Conservation (phyloP, 2,329 filamentous ascomycete species). For the Aspergillus arachidicola region DNA sequence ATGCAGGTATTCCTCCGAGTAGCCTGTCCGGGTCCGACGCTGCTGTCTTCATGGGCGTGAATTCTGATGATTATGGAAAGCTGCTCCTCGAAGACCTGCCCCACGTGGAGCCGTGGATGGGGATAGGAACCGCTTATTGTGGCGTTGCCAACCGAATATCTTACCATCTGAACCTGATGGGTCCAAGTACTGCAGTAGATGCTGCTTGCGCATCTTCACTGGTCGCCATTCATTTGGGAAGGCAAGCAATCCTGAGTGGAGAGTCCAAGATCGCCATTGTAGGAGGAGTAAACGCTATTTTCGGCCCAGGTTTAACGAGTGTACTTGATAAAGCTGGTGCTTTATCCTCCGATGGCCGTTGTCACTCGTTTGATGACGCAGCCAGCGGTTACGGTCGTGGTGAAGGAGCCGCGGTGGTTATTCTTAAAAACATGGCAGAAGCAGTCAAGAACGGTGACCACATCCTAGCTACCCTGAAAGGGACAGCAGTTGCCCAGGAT, state of each 20-base stretch:
- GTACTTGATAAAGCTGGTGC: constrained; percentile 33
- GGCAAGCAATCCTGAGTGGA: constrained; percentile 15
- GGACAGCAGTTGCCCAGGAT: constrained; percentile 35
- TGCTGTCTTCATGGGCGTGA: constrained; percentile 35
- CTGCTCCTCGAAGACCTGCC: constrained; percentile 42
- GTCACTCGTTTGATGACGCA: constrained; percentile 35
- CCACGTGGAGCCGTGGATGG: constrained; percentile 42
- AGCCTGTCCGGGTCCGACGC: constrained; percentile 30
- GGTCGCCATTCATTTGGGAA: constrained; percentile 25
- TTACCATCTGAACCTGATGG: constrained; percentile 27
- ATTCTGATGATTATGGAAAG: constrained; percentile 41
- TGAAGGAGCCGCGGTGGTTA: constrained; percentile 33
- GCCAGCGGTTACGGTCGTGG: constrained; percentile 35
- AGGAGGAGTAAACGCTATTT: constrained; percentile 38
- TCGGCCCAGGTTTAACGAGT: constrained; percentile 34
- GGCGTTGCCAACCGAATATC: constrained; percentile 34
- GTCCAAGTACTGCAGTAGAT: constrained; percentile 26
- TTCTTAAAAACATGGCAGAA: constrained; percentile 31
- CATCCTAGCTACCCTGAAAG: constrained; percentile 35
- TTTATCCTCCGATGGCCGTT: constrained; percentile 32
- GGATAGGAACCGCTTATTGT: constrained; percentile 43
- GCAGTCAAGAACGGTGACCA: constrained; percentile 33
- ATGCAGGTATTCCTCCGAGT: constrained; percentile 22
- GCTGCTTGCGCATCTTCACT: constrained; percentile 29
- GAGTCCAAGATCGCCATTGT: constrained; percentile 21